Base-by-base conservation (phyloP, 176 grass and related monocot species). In the Eremochloa ophiuroides region DNA sequence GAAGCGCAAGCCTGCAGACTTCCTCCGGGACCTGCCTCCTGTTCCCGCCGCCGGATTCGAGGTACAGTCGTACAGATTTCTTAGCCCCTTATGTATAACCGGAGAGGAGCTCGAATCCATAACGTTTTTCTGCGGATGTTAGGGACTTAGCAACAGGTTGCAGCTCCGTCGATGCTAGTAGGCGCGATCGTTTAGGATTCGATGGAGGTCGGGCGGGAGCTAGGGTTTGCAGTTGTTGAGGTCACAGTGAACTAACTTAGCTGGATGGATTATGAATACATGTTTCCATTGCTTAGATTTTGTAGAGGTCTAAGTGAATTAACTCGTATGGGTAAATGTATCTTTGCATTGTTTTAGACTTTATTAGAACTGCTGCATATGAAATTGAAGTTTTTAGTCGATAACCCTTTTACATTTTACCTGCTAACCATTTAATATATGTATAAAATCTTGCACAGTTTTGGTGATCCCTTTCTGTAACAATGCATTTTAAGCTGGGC, bases 1-100 rank as follows among this genome's bases (percentile, higher is more conserved):
- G 66, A 71, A 69, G 34, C 92, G 86, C 30, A 99, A 93, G 87
- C 96, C 96, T 15, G 90, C 93, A 6, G 96, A 99, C 83, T 99
- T 99, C 72, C 96, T 99, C 72, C 88, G 85, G 37, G 90, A 99
- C 59, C 86, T 99, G 6, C 96, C 96, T 15, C 96, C 91, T 14
- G 42, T 95, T 11, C 91, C 91, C 62, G 50, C 79, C 26, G 48
- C 65, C 41, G 87, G 86, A 62, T 95, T 99, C 66, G 85, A 93
- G 91, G 96, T 93, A 26, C 30, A 30, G 30, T 41, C 62, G 96
- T 91, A 6, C 30, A 37, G 13, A 68, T 72, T 70, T 8, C 10
- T 2, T 2, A 56, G 33, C 72, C 35, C 12, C 29, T 47, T 44
- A 8, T 8, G 41, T 62, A 63, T 59, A 15, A 16, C 29, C 20